phyloP scores from a whole-genome alignment of 139 green algal genomes.

The Coelastrella sp. region DNA sequence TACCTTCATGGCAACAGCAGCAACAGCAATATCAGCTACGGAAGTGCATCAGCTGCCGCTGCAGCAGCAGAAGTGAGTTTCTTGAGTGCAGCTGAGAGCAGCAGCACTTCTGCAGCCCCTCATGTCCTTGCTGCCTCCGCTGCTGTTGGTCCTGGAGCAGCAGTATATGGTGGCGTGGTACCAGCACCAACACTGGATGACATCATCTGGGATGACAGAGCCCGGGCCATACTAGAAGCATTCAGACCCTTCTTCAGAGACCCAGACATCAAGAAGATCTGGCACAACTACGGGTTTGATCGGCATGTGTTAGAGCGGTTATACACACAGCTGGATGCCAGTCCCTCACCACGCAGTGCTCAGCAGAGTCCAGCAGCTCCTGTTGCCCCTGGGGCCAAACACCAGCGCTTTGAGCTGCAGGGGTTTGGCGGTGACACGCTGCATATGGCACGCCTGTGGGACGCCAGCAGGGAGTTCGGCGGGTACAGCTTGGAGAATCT shows the following conservation, averaged over 20 bases:
- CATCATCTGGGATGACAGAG: slow-evolving; percentile 22
- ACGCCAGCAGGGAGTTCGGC: slow-evolving; percentile 73
- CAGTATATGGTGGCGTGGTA: not conserved
- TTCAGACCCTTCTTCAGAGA: slow-evolving; percentile 91
- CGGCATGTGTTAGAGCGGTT: slow-evolving; percentile 87
- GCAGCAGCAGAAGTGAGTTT: not conserved
- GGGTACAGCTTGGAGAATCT: slow-evolving; percentile 34
- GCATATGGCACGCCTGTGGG: slow-evolving; percentile 97
- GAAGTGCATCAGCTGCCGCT: not conserved
- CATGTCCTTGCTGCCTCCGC: not conserved
- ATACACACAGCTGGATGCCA: slow-evolving; percentile 46
- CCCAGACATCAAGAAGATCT: slow-evolving; percentile 79
- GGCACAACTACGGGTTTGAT: slow-evolving; percentile 99
- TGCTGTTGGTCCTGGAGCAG: slow-evolving; percentile 6
- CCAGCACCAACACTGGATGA: slow-evolving; percentile 7
- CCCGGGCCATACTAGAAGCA: slow-evolving; percentile 68
- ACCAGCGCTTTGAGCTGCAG: slow-evolving; percentile 48
- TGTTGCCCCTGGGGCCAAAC: not conserved
- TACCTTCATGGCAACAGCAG: not conserved
- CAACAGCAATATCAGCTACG: not conserved
- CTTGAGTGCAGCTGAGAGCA: not conserved
- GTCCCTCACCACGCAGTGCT: not conserved
- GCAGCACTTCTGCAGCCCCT: not conserved
- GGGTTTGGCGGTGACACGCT: slow-evolving; percentile 96
- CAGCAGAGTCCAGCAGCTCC: not conserved